These are phyloP conservation scores for Scedosporium apiospermum DNA, from an alignment of 2,329 filamentous ascomycete genomes.

Conservation along the genomic window DNA sequence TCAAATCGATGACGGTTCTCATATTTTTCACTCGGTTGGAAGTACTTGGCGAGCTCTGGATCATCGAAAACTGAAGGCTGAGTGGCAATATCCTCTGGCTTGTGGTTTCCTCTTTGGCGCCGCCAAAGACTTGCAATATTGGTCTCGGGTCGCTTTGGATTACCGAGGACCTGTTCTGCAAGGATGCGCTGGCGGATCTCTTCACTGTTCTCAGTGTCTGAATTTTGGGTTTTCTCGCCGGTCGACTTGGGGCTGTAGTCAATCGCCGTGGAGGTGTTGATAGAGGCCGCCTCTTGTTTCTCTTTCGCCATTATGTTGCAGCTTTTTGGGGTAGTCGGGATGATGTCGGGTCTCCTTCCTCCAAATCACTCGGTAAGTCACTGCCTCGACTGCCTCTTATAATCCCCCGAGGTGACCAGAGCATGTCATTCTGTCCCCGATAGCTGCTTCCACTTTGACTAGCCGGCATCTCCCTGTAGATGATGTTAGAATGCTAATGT, in stretches of 20 bases:
- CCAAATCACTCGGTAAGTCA: too few relatives aligned
- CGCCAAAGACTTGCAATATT: constrained; percentile 2
- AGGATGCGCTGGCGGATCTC: not conserved
- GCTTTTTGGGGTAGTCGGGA: not conserved
- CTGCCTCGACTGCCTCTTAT: too few relatives aligned
- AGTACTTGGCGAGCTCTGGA: constrained; percentile 27
- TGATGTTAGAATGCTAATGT: not conserved
- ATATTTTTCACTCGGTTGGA: constrained; percentile 18
- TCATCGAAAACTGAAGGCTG: constrained; percentile 36
- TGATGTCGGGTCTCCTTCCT: too few relatives aligned
- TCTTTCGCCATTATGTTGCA: not conserved
- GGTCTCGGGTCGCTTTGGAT: not conserved
- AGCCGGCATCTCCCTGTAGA: not conserved
- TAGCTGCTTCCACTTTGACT: not conserved
- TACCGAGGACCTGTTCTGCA: not conserved
- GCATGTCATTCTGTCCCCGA: not conserved
- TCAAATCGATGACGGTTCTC: constrained; percentile 24
- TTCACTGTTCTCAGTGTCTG: not conserved
- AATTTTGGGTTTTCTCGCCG: not conserved
- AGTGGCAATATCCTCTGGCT: constrained; percentile 20
- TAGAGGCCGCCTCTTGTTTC: not conserved
- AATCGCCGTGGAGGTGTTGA: not conserved
- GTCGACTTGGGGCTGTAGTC: not conserved
- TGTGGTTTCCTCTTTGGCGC: not conserved
- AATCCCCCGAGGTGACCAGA: too few relatives aligned